Base-by-base conservation (phyloP, 345 rosid genomes). In the Aurinia saxatilis region DNA sequence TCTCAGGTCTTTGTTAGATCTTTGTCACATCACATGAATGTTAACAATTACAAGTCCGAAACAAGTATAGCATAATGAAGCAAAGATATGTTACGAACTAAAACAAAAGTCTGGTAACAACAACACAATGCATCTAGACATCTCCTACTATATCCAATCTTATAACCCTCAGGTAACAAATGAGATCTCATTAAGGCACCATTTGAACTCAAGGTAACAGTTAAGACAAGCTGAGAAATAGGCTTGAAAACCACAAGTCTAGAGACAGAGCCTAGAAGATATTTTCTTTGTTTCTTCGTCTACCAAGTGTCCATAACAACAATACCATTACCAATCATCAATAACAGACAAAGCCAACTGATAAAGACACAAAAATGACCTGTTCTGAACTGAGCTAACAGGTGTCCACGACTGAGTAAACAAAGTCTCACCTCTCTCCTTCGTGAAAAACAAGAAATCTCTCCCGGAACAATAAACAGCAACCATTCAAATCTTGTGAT, bases 391-490 rank as follows among this genome's bases (percentile, higher is more conserved):
- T 40, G 51, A 62, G 3, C 78, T 67, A 60, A 73, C 75, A 4
- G 91, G 89, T 14, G 79, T 67, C 97, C 97, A 90, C 5, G 79
- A 70, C 74, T 87, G 92, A 39, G 88, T 81, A 71, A 90, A 90
- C 64, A 87, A 37, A 12, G 78, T 75, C 19, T 79, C 88, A 3
- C 85, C 81, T 47, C 84, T 78, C 6, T 78, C 35, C 1, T 78
- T 74, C 31, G 18, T 64, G 57, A 83, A 80, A 38, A 79, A 40
- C 0, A 74, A 79, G 60, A 70, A 81, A 27, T 78, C 81, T 70
- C 88, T 75, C 10, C 49, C 57, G 12, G 70, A 49, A 34, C 45
- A n/a, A n/a, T n/a, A n/a, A n/a, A n/a, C n/a, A n/a, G n/a, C n/a
- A n/a, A n/a, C n/a, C n/a, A n/a, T n/a, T n/a, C n/a, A n/a, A n/a